Evolutionary conservation across 2,329 filamentous ascomycete genomes (phyloP).

Genomic region (Didymella pomorum): DNA sequence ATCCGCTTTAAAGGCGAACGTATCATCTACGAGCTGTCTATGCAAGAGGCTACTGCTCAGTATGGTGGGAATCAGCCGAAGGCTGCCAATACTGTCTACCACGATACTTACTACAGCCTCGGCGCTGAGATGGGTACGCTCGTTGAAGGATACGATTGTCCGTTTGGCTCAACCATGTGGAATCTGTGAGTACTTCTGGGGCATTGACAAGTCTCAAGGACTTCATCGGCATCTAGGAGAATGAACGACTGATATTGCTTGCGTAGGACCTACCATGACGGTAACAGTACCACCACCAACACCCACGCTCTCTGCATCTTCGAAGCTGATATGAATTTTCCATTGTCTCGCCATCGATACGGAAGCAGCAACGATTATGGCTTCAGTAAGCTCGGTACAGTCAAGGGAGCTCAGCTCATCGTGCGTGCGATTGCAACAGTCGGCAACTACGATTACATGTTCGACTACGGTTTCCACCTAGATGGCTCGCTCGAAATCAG

Average conservation of each 20-base stretch:
- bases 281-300: conserved; percentile 57
- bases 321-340: conserved; percentile 42
- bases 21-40: conserved; percentile 63
- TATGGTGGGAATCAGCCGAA: conserved; percentile 58
- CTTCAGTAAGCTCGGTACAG: conserved; percentile 34
- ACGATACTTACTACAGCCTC: conserved; percentile 60
- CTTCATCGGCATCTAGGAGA: too few species aligned
- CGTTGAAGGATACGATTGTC: conserved; percentile 61
- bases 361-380: conserved; percentile 30
- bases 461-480: conserved; percentile 40
- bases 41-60: conserved; percentile 64
- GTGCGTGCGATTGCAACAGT: conserved; percentile 53
- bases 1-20: conserved; percentile 63
- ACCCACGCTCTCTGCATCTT: conserved; percentile 60
- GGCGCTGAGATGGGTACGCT: conserved; percentile 55
- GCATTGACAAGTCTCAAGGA: too few species aligned
- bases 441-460: conserved; percentile 55
- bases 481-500: conserved; percentile 48
- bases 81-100: conserved; percentile 56
- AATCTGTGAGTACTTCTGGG: too few species aligned
- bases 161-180: conserved; percentile 59
- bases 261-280: conserved; percentile 55
- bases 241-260: too few species aligned
- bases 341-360: conserved; percentile 46
- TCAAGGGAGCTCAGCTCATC: conserved; percentile 47